These are phyloP conservation scores for Cicer arietinum DNA, from an alignment of 306 rosid species.

Conservation along the genomic window DNA sequence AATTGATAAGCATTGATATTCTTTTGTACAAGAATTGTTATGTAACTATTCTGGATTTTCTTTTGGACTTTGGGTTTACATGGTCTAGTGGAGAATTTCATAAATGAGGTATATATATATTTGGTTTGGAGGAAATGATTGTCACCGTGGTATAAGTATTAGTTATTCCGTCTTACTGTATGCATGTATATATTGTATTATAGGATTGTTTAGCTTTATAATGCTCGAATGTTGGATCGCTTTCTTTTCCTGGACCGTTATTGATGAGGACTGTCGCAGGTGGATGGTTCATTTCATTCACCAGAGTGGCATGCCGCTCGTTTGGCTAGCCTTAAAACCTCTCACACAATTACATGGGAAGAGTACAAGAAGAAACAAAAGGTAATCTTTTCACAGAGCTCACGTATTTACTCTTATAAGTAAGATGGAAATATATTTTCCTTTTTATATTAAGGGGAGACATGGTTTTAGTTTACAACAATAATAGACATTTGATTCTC, in stretches of 20 bases:
- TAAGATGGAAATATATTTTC: neutral
- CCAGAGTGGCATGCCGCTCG: conserved; percentile 99
- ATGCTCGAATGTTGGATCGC: conserved; percentile 39
- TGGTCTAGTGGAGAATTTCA: conserved; percentile 15
- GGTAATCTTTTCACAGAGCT: conserved; percentile 53
- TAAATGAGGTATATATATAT: neutral
- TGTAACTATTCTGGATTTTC: neutral
- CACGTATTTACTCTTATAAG: neutral
- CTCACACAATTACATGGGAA: conserved; percentile 98
- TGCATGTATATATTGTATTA: conserved; percentile 2
- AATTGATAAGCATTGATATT: too few species aligned
- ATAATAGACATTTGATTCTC: neutral
- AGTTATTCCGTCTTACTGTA: conserved; percentile 15
- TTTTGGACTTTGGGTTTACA: neutral
- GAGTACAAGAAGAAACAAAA: conserved; percentile 91
- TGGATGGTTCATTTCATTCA: conserved; percentile 99
- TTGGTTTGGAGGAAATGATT: conserved; percentile 32
- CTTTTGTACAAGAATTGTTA: neutral
- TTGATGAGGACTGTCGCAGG: conserved; percentile 99
- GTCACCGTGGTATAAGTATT: neutral
- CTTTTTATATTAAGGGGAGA: neutral
- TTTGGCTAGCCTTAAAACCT: conserved; percentile 98
- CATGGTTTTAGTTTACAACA: conserved; percentile 6
- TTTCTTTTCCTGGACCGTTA: conserved; percentile 55
- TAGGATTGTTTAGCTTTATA: conserved; percentile 46